Percentiles rank a stretch among this genome's conserved stretches.
These are phyloP conservation scores for Trichoderma sp. DNA, from an alignment of 2,329 filamentous ascomycete genomes.

Conservation along the genomic window DNA sequence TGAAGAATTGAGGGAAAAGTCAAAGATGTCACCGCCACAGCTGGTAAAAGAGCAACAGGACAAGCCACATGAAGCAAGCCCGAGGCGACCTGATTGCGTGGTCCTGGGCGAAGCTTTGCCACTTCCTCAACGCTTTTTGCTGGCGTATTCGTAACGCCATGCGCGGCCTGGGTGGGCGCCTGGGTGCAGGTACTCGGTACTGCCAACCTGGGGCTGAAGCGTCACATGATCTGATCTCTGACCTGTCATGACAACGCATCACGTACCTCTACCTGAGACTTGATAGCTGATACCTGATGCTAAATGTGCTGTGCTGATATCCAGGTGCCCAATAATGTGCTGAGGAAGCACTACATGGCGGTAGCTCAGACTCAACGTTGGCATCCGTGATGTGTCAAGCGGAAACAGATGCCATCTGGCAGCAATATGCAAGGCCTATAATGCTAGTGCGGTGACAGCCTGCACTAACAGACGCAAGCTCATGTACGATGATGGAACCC, in stretches of 20 bases:
- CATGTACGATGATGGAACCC: constrained; percentile 11
- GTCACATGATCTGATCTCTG: constrained; percentile 15
- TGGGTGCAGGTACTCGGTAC: neutral
- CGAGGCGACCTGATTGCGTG: constrained; percentile 22
- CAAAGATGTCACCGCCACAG: neutral
- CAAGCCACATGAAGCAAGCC: neutral
- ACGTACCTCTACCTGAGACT: neutral
- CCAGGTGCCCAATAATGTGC: neutral
- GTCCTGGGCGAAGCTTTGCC: constrained; percentile 22
- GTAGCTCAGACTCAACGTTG: neutral
- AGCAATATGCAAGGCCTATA: constrained; percentile 6
- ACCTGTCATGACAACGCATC: constrained; percentile 16
- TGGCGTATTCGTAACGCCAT: constrained; percentile 12
- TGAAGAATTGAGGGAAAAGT: neutral
- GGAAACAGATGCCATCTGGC: constrained; percentile 1
- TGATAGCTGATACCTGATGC: neutral
- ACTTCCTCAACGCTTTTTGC: neutral
- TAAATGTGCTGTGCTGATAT: neutral
- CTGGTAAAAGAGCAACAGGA: neutral
- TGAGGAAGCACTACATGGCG: neutral
- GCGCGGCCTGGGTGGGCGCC: constrained; percentile 6
- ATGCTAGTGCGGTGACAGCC: neutral
- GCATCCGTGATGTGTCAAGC: constrained; percentile 6
- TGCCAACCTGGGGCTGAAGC: neutral
- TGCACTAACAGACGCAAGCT: neutral